Evolutionary conservation across 768 basidiomycete species (phyloP).

Genomic region (Tulasnella sp.): DNA sequence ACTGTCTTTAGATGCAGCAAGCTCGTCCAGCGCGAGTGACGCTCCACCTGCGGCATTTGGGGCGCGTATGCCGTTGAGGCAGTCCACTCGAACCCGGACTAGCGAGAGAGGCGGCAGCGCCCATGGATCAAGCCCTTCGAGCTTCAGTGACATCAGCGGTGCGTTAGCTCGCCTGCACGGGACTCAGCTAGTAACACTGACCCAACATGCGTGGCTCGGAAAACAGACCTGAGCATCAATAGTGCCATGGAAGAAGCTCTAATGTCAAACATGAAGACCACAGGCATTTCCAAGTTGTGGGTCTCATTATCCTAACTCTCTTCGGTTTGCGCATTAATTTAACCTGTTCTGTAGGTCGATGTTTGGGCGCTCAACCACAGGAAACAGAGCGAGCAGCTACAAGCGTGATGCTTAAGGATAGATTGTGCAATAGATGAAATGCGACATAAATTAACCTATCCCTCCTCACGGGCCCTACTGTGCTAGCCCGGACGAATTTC

Average conservation of each 20-base stretch:
- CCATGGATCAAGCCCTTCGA: slow-evolving; percentile 65
- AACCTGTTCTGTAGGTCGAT: background rate
- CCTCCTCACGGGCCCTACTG: background rate
- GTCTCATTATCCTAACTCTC: slow-evolving; percentile 26
- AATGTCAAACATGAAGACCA: slow-evolving; percentile 58
- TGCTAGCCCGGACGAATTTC: background rate
- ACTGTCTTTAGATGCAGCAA: slow-evolving; percentile 24
- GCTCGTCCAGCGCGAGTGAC: slow-evolving; percentile 55
- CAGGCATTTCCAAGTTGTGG: slow-evolving; percentile 61
- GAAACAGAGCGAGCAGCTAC: background rate
- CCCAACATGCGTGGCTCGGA: background rate
- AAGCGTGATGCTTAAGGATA: background rate
- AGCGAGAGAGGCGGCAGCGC: slow-evolving; percentile 49
- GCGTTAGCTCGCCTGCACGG: background rate
- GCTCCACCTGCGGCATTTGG: slow-evolving; percentile 48
- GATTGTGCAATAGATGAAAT: background rate
- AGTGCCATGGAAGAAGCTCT: slow-evolving; percentile 76
- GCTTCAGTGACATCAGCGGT: slow-evolving; percentile 86
- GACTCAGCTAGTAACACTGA: background rate
- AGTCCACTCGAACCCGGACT: slow-evolving; percentile 37
- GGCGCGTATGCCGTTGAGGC: slow-evolving; percentile 43
- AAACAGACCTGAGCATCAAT: slow-evolving; percentile 61
- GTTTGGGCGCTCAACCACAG: background rate
- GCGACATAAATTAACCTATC: background rate
- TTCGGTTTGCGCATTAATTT: background rate